Evolutionary conservation across 2,329 filamentous ascomycete species (phyloP).

Genomic region (Atkinsonella hypoxylon): DNA sequence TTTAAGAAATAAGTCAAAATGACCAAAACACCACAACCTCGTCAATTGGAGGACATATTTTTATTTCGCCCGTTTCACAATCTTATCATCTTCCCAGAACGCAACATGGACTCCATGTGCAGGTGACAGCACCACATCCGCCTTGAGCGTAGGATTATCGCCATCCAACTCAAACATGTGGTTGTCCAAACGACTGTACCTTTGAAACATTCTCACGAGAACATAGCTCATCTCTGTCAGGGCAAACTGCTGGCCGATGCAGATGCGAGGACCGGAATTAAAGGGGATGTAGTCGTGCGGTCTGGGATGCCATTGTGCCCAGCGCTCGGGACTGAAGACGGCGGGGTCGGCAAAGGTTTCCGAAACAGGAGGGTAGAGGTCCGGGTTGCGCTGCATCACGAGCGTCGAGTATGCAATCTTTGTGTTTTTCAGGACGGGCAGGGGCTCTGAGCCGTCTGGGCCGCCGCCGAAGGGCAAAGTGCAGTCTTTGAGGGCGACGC

Average conservation of each 20-base stretch:
- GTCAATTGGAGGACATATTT: too few relatives aligned
- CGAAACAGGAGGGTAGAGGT: slow-evolving; percentile 33
- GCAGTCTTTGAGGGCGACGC: slow-evolving; percentile 59
- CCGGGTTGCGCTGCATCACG: slow-evolving; percentile 36
- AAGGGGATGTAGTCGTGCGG: slow-evolving; percentile 44
- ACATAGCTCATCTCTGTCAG: slow-evolving; percentile 52
- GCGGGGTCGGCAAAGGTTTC: slow-evolving; percentile 25
- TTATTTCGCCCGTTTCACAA: slow-evolving; percentile 7
- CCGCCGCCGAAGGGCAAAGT: slow-evolving; percentile 63
- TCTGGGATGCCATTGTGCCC: slow-evolving; percentile 37
- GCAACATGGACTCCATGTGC: slow-evolving; percentile 45
- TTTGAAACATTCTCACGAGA: slow-evolving; percentile 59
- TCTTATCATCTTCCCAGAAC: slow-evolving; percentile 35
- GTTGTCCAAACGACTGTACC: slow-evolving; percentile 51
- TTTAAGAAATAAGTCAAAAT: too few relatives aligned
- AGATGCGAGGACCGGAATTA: slow-evolving; percentile 39
- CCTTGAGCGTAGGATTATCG: slow-evolving; percentile 40
- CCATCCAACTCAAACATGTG: slow-evolving; percentile 43
- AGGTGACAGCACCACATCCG: slow-evolving; percentile 49
- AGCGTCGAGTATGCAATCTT: slow-evolving; percentile 37
- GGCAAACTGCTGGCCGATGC: slow-evolving; percentile 48
- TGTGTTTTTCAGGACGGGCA: slow-evolving; percentile 35
- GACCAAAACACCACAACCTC: too few relatives aligned
- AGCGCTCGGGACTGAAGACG: slow-evolving; percentile 36
- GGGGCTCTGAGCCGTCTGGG: slow-evolving; percentile 19